A percentile compares a stretch with the other conserved stretches of the same genome.
Conservation (phyloP, 805 yeast genomes). For the Myxozyma vanderwaltii region DNA sequence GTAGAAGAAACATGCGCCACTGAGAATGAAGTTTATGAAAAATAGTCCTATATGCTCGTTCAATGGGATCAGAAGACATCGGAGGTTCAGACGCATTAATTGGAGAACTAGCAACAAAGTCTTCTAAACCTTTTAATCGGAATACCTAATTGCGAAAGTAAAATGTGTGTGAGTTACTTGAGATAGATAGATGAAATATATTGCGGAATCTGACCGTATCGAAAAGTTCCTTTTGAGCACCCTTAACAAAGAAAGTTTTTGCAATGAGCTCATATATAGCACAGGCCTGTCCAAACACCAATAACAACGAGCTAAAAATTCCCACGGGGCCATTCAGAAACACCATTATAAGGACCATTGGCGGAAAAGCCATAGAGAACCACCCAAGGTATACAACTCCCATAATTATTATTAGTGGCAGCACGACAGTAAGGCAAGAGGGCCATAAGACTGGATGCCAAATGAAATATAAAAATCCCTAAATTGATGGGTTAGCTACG, state of each 20-base stretch:
- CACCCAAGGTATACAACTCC: conserved; percentile 6
- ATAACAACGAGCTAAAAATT: conserved; percentile 11
- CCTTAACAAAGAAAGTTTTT: conserved; percentile 16
- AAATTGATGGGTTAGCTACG: background rate
- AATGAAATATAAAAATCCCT: conserved; percentile 27
- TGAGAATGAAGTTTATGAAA: conserved; percentile 6
- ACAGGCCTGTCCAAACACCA: conserved; percentile 21
- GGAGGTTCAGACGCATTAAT: conserved; percentile 7
- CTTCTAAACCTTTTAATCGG: conserved; percentile 45
- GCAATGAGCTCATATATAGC: conserved; percentile 17
- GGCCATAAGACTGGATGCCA: conserved; percentile 32
- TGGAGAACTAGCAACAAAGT: conserved; percentile 45
- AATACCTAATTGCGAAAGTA: conserved; percentile 31
- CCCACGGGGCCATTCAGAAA: conserved; percentile 29
- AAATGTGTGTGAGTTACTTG: background rate
- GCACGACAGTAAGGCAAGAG: conserved; percentile 14
- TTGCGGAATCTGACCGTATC: conserved; percentile 18
- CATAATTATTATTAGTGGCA: conserved; percentile 18
- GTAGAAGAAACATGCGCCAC: conserved; percentile 15
- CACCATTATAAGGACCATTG: conserved; percentile 11
- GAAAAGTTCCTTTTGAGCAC: conserved; percentile 17
- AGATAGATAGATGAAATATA: background rate
- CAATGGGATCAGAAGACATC: background rate
- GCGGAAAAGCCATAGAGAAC: conserved; percentile 28
- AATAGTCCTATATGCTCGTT: background rate